These are phyloP conservation scores for Colletotrichum salicis DNA, from an alignment of 2,329 filamentous ascomycete species.

Conservation along the genomic window DNA sequence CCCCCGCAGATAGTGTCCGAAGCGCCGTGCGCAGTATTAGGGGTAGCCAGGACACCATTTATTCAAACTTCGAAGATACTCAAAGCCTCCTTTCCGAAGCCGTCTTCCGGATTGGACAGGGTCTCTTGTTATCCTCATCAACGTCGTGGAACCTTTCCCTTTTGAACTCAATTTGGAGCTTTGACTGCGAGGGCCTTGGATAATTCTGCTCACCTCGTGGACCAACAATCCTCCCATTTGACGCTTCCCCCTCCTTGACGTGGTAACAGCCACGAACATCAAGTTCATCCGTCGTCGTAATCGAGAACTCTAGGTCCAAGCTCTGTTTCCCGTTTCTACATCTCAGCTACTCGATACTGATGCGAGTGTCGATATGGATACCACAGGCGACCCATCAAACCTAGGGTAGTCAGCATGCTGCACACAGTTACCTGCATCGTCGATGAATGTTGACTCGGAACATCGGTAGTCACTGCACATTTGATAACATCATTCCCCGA, in stretches of 20 bases:
- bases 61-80: neutral
- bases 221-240: neutral
- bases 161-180: too few relatives aligned
- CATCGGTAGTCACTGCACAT: neutral
- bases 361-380: neutral
- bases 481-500: neutral
- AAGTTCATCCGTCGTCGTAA: neutral
- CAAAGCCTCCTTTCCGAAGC: neutral
- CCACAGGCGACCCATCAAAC: neutral
- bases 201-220: neutral
- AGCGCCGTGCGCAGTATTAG: neutral
- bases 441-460: neutral
- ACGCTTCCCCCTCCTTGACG: neutral
- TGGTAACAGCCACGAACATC: neutral
- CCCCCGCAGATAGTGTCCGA: neutral
- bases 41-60: neutral
- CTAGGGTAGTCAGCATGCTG: neutral
- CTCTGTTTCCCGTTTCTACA: neutral
- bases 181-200: too few relatives aligned
- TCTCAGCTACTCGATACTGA: too few relatives aligned
- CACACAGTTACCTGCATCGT: neutral
- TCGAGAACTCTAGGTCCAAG: neutral
- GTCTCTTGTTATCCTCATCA: neutral
- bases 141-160: too few relatives aligned
- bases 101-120: neutral